Evolutionary conservation across 2,329 filamentous ascomycete genomes (phyloP), one percentile per base, ranked within the genome.

Genomic region (Gaeumannomyces sp.): DNA sequence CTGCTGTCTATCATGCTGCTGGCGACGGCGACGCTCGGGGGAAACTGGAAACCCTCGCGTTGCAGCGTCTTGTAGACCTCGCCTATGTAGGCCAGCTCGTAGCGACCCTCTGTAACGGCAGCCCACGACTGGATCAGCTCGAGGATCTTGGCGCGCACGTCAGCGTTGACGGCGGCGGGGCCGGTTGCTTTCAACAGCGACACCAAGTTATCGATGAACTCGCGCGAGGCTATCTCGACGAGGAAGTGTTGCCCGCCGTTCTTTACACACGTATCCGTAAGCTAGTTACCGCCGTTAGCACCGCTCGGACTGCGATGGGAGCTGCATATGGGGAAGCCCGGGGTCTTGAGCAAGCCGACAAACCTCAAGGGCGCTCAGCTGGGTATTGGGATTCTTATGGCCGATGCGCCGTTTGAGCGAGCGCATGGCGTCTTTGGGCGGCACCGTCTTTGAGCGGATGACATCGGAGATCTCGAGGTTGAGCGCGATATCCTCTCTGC

Each of bases 391-490:
- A 74, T 99, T 99, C 83, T 93, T 96, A 82, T 97, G 93, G 78
- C 92, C 93, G 81, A 99, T 93, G 76, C 95, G 89, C 75, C 88
- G 88, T 80, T 97, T 98, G 73, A 99, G 81, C 59, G 92, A 94
- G 76, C 93, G 91, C 95, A 99, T 99, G 68, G 95, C 95, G 78
- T 99, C 95, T 78, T 94, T 97, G 64, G 95, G 94, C 76, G 93
- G 93, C 62, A 99, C 94, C 25, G 93, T 96, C 81, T 98, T 98
- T 73, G 93, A 98, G 72, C 95, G 88, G 77, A 99, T 97, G 71
- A 96, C 83, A 80, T 99, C 95, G 76, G 94, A 97, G 72, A 99
- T 98, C 78, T 99, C 95, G 73, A 99, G 88, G 76, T 98, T 98
- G 71, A 97, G 86, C 57, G 95, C 90, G 76, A 99, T 98, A 74